These are phyloP conservation scores for Magnolia officinalis DNA, from an alignment of 164 flowering plant species.

Conservation along the genomic window DNA sequence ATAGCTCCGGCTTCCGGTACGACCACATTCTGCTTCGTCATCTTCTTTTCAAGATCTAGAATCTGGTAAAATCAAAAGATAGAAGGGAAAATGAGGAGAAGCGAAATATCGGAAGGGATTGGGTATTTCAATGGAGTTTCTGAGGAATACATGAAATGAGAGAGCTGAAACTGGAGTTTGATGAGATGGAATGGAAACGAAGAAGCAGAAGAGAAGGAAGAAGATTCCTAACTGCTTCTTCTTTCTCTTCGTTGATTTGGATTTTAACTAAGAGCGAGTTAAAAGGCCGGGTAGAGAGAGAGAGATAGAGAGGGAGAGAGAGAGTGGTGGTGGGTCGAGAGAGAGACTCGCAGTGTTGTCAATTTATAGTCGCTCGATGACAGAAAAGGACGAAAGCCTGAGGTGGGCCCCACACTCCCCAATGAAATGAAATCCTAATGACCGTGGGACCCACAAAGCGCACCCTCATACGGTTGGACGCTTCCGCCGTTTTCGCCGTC, in stretches of 20 bases:
- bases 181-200: neutral
- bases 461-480: neutral
- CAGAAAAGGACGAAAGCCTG: slow-evolving; percentile 17
- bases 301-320: neutral
- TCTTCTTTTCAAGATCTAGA: slow-evolving; percentile 7
- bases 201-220: neutral
- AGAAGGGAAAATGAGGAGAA: neutral
- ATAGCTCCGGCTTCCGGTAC: slow-evolving; percentile 24
- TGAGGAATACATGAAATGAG: neutral
- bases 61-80: neutral
- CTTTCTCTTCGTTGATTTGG: neutral
- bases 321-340: neutral
- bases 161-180: neutral
- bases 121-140: neutral
- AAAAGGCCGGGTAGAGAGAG: neutral
- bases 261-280: neutral
- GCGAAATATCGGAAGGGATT: neutral
- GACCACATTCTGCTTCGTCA: slow-evolving; percentile 65
- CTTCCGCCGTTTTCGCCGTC: slow-evolving; percentile 16
- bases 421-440: neutral
- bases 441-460: slow-evolving; percentile 5
- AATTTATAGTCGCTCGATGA: slow-evolving; percentile 9
- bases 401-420: slow-evolving; percentile 9
- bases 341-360: neutral
- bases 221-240: neutral